phyloP scores from a whole-genome alignment of 495 filamentous ascomycete species.

The Aspergillus carlsbadensis region DNA sequence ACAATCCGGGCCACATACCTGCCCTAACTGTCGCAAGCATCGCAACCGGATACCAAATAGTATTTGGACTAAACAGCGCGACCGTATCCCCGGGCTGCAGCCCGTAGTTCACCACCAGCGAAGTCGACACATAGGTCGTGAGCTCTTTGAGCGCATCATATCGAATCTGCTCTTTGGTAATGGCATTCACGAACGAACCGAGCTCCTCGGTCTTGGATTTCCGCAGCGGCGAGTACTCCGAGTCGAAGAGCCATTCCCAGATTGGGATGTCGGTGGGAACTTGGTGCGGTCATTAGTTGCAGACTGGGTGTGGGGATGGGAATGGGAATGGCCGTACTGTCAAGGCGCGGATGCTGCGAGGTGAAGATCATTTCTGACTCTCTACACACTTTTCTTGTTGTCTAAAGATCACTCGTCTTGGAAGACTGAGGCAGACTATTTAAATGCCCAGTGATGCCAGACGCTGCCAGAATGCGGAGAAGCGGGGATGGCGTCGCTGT shows the following conservation, averaged over 20 bases:
- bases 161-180: constrained; percentile 54
- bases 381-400: background rate
- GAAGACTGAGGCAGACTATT: background rate
- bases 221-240: constrained; percentile 43
- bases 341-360: background rate
- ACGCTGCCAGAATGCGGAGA: background rate
- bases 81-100: constrained; percentile 49
- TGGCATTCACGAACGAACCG: constrained; percentile 53
- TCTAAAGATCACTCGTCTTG: background rate
- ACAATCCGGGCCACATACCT: too few species aligned
- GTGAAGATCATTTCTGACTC: background rate
- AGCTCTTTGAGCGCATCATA: constrained; percentile 50
- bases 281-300: constrained; percentile 16
- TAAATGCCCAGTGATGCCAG: background rate
- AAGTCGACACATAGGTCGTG: constrained; percentile 55
- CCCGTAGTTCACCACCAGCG: constrained; percentile 51
- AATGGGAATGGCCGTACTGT: background rate
- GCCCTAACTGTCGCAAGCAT: constrained; percentile 53
- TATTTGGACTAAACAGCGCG: constrained; percentile 56
- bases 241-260: constrained; percentile 63
- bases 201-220: constrained; percentile 32
- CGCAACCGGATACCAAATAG: constrained; percentile 61
- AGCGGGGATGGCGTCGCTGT: background rate
- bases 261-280: constrained; percentile 53
- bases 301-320: background rate